Percentiles rank a stretch among this genome's conserved stretches.
phyloP scores from a whole-genome alignment of 495 filamentous ascomycete species.

The Penicillium egyptiacum region DNA sequence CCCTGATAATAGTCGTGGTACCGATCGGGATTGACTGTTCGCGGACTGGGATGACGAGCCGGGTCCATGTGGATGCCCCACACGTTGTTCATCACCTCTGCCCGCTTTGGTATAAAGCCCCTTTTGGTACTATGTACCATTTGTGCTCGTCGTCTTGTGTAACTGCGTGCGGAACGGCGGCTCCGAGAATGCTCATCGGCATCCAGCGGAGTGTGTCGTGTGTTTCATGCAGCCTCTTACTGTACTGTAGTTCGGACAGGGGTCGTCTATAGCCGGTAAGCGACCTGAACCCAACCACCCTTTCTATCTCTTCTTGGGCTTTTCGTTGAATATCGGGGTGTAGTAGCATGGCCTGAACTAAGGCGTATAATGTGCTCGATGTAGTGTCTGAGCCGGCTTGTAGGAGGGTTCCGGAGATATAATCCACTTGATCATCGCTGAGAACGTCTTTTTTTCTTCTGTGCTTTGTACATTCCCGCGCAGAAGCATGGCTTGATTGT shows the following conservation, averaged over 20 bases:
- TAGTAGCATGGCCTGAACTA: constrained; percentile 45
- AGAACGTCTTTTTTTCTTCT: constrained; percentile 25
- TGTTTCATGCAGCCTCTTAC: constrained; percentile 42
- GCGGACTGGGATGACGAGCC: constrained; percentile 46
- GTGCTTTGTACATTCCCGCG: constrained; percentile 40
- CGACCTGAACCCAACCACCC: constrained; percentile 26
- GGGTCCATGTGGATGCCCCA: constrained; percentile 50
- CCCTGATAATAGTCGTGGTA: constrained; percentile 33
- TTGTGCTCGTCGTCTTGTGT: constrained; percentile 55
- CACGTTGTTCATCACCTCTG: constrained; percentile 45
- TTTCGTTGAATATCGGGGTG: constrained; percentile 47
- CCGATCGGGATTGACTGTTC: constrained; percentile 56
- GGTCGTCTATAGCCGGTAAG: constrained; percentile 28
- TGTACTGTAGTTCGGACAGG: constrained; percentile 35
- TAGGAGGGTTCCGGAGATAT: constrained; percentile 44
- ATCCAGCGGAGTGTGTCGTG: constrained; percentile 45
- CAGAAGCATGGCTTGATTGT: constrained; percentile 33
- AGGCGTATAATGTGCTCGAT: constrained; percentile 37
- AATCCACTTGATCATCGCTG: constrained; percentile 37
- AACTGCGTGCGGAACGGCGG: constrained; percentile 57
- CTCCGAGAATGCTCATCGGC: constrained; percentile 40
- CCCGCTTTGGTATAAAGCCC: constrained; percentile 48
- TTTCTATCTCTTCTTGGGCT: constrained; percentile 52
- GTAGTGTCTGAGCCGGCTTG: constrained; percentile 49
- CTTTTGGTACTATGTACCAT: no score